Conservation (phyloP, 2,329 filamentous ascomycete genomes). For the Beauveria sp. region DNA sequence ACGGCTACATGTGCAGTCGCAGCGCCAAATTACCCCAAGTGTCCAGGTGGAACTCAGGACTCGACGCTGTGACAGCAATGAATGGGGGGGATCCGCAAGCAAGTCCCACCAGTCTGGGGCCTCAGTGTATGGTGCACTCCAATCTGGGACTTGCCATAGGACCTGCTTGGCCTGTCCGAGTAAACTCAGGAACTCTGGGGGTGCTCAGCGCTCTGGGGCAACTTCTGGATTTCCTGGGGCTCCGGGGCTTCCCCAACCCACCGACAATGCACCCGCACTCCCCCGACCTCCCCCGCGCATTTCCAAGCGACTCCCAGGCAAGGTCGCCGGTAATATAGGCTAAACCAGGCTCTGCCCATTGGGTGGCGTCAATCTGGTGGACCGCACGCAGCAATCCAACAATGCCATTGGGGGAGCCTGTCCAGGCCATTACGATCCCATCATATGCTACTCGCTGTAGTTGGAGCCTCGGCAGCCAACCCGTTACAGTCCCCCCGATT, state of each 20-base stretch:
- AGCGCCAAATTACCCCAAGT: neutral
- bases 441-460: constrained; percentile 10
- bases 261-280: constrained; percentile 1
- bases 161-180: neutral
- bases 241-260: constrained; percentile 8
- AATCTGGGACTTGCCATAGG: neutral
- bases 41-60: neutral
- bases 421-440: constrained; percentile 8
- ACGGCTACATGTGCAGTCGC: neutral
- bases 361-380: constrained; percentile 8
- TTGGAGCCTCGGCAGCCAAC: constrained; percentile 9
- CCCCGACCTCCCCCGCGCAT: constrained; percentile 8
- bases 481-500: constrained; percentile 10
- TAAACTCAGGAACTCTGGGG: neutral
- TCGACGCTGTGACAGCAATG: neutral
- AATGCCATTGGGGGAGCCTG: neutral
- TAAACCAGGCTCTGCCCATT: constrained; percentile 1
- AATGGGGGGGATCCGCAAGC: neutral
- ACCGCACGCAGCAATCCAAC: constrained; percentile 1
- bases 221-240: constrained; percentile 2
- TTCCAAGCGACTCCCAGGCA: neutral
- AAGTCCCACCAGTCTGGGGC: neutral
- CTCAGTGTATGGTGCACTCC: neutral
- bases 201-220: neutral
- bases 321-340: neutral